A percentile compares a stretch with the other conserved stretches of the same genome.
Evolutionary conservation across 257 asterid species (phyloP).

Genomic region (Solanum virginianum): DNA sequence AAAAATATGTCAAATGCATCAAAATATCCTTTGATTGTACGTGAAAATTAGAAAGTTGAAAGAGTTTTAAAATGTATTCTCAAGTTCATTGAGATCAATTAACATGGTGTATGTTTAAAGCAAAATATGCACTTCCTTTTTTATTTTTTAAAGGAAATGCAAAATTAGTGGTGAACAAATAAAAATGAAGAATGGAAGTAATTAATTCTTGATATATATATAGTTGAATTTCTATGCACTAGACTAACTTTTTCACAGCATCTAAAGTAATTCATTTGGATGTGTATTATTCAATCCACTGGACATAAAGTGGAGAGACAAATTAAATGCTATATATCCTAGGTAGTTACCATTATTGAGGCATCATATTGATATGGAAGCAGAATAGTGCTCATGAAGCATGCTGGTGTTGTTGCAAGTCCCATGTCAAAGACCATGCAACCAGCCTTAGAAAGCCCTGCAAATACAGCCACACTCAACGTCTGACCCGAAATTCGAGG

Average conservation of each 20-base stretch:
- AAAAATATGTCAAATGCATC: too few relatives aligned
- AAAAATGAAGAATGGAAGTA: background rate
- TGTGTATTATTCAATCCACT: background rate
- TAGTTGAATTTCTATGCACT: too few relatives aligned
- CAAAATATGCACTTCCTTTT: background rate
- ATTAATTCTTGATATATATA: too few relatives aligned
- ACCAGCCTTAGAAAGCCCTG: conserved; percentile 67
- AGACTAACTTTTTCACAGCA: background rate
- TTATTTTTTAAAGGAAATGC: background rate
- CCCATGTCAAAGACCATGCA: conserved; percentile 76
- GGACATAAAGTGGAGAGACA: too few relatives aligned
- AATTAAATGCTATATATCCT: background rate
- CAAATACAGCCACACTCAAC: conserved; percentile 56
- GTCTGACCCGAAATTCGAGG: conserved; percentile 68
- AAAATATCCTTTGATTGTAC: too few relatives aligned
- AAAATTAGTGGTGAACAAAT: background rate
- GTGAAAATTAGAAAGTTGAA: too few relatives aligned
- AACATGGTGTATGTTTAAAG: too few relatives aligned
- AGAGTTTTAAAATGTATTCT: background rate
- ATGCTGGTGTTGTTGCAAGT: conserved; percentile 92
- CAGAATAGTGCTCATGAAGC: conserved; percentile 91
- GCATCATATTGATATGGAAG: conserved; percentile 60
- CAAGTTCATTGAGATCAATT: background rate
- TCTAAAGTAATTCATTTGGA: background rate
- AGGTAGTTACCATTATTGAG: conserved; percentile 57